phyloP scores from a whole-genome alignment of 2,329 filamentous ascomycete species.

The Helotiales sp. region DNA sequence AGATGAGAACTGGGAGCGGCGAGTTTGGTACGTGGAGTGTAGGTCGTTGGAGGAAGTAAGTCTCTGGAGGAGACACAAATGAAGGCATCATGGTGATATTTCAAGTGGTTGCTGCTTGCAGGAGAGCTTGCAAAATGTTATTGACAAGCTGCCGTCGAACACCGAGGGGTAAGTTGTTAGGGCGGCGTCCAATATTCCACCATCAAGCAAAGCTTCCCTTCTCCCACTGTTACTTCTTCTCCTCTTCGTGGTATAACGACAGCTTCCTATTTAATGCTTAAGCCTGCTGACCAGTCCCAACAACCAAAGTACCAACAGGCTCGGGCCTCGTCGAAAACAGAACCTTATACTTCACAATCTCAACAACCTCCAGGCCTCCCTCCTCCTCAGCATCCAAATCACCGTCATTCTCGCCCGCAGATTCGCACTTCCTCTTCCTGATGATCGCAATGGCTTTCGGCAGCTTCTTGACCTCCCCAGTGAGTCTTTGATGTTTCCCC shows the following conservation, averaged over 20 bases:
- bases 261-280: neutral
- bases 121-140: neutral
- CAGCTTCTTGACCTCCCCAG: conserved; percentile 87
- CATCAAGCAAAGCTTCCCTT: neutral
- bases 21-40: conserved; percentile 37
- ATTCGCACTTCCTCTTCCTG: conserved; percentile 46
- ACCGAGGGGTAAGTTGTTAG: neutral
- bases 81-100: conserved; percentile 10
- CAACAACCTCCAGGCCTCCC: conserved; percentile 71
- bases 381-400: conserved; percentile 29
- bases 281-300: conserved; percentile 6
- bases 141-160: neutral
- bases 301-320: conserved; percentile 59
- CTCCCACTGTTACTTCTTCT: neutral
- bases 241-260: neutral
- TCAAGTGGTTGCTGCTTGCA: neutral
- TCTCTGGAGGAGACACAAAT: conserved; percentile 11
- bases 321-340: conserved; percentile 84
- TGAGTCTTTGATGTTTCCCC: conserved; percentile 83
- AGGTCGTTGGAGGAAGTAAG: conserved; percentile 18
- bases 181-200: neutral
- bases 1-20: conserved; percentile 37
- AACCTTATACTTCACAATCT: conserved; percentile 85
- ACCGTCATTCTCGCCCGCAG: conserved; percentile 3
- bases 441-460: conserved; percentile 78